Evolutionary conservation across 345 rosid species (phyloP), one percentile per base, ranked within the genome.

Genomic region (Lenwebbia sp.): DNA sequence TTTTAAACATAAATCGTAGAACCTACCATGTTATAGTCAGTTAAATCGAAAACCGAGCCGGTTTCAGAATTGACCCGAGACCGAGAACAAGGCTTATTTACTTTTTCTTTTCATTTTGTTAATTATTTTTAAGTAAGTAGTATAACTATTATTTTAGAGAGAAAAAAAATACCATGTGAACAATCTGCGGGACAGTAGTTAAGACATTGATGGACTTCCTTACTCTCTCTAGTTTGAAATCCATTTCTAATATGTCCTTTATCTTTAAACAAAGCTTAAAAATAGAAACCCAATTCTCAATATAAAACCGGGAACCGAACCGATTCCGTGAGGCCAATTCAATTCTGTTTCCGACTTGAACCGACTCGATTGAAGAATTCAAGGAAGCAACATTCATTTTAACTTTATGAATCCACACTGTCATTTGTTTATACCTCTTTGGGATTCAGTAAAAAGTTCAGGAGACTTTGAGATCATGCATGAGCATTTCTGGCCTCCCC

Each of bases 11-110:
- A 30, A 54, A 30, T 0, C 0, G 28, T 0, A 15, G 2, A 62
- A 6, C 10, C 22, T 62, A 28, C 10, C 10, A 0, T 0, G 10
- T 14, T 7, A 62, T 0, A 30, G 15, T 15, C 0, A 1, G 40
- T 62, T 62, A 28, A 62, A 62, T 30, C 0, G 1, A 0, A 30
- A 60, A 14, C 0, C 0, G 2, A 60, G 30, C 5, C 10, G 2
- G 21, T 60, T 60, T 30, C 7, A 28, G 40, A 37, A 11, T 62
- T 7, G 40, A 28, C 40, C 7, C 30, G 21, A 10, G 33, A 62
- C 7, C 30, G 21, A 10, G 33, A 62, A 30, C 2, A 15, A 0
- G 0, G 2, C 21, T 37, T 62, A 7, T 28, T 10, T 6, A 11
- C 3, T 6, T 22, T 23, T 10, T 5, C 4, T 11, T 57, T 11